Evolutionary conservation across 129 eudicot species (phyloP), one percentile per base, ranked within the genome.

Genomic region (Pittosporum tobira): DNA sequence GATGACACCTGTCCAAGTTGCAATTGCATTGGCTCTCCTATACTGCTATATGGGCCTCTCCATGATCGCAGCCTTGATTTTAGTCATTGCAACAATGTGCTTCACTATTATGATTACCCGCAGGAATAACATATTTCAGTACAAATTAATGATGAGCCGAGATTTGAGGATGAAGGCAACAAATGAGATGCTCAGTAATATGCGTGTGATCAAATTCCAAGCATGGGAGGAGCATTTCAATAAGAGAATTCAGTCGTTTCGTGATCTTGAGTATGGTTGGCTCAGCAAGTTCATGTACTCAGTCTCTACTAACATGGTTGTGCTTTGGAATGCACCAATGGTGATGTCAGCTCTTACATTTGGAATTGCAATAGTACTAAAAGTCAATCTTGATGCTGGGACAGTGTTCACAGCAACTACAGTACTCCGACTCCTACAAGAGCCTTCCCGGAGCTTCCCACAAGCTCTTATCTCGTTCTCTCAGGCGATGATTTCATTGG

Each of bases 221-320:
- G 94, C 88, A 1, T 84, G 94, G 94, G 94, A 84, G 47, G 82
- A 84, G 2, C 88, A 80, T 42, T 84, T 84, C 59, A 65, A 60
- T 25, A 61, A 71, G 31, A 61, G 68, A 30, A 84, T 84, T 26
- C 75, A 65, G 14, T 37, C 69, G 25, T 75, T 66, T 45, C 75
- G 94, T 3, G 75, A 50, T 11, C 34, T 61, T 1, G 88, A 84
- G 57, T 84, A 71, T 28, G 65, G 68, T 0, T 84, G 88, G 88
- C 82, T 84, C 26, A 60, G 73, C 34, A 84, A 72, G 31, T 84
- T 84, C 50, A 77, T 58, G 71, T 77, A 71, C 48, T 42, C 68
- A 8, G 8, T 80, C 6, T 70, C 82, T 5, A 28, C 55, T 34
- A 80, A 74, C 59, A 27, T 81, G 66, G 38, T 75, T 1, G 14